These are phyloP conservation scores for Sclerotinia minor DNA, from an alignment of 2,329 filamentous ascomycete species.

Conservation along the genomic window DNA sequence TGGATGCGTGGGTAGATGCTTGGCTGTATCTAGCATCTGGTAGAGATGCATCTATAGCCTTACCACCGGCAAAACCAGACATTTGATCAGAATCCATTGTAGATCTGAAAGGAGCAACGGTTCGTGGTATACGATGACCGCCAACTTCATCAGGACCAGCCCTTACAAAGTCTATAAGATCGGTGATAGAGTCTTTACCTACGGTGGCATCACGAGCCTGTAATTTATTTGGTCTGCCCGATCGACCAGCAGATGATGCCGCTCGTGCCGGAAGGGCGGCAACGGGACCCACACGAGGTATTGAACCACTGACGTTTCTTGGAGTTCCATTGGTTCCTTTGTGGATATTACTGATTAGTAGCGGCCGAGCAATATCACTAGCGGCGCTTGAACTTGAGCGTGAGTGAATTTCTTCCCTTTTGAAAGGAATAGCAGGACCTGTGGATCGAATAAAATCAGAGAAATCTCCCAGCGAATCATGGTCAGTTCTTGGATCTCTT, in stretches of 20 bases:
- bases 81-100: conserved; percentile 87
- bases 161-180: conserved; percentile 93
- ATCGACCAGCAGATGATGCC: conserved; percentile 46
- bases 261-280: conserved; percentile 34
- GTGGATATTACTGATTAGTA: conserved; percentile 30
- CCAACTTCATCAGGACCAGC: conserved; percentile 66
- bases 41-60: conserved; percentile 58
- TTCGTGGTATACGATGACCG: conserved; percentile 73
- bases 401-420: conserved; percentile 29
- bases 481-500: conserved; percentile 70
- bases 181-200: conserved; percentile 68
- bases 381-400: conserved; percentile 33
- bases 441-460: conserved; percentile 72
- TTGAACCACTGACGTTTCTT: conserved; percentile 34
- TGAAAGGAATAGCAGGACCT: conserved; percentile 57
- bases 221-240: conserved; percentile 54
- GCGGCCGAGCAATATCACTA: neutral
- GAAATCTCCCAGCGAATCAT: conserved; percentile 77
- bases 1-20: conserved; percentile 28
- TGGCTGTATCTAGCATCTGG: conserved; percentile 56
- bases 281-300: conserved; percentile 27
- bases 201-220: conserved; percentile 71
- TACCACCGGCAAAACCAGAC: conserved; percentile 53
- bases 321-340: conserved; percentile 39
- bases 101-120: conserved; percentile 80